Evolutionary conservation across 768 basidiomycete species (phyloP).

Genomic region (Gymnopilus dilepis): DNA sequence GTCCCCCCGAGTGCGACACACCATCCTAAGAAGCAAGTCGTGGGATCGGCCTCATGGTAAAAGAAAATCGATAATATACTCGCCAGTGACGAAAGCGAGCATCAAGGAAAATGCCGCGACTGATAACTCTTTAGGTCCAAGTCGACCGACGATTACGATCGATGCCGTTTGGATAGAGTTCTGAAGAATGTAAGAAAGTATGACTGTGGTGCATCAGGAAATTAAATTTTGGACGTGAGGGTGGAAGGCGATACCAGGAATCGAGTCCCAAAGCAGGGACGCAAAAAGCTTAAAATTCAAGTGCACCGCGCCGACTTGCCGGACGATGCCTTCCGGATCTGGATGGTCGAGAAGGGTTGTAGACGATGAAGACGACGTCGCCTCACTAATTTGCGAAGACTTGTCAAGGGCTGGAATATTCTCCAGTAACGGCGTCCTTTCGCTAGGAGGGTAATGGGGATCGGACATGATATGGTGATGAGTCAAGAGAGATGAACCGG

Average conservation of each 20-base stretch:
- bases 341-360: constrained; percentile 25
- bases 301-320: constrained; percentile 26
- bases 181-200: constrained; percentile 73
- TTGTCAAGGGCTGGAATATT: neutral
- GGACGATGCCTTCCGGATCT: constrained; percentile 34
- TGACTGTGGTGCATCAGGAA: constrained; percentile 44
- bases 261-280: constrained; percentile 59
- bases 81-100: constrained; percentile 80
- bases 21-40: constrained; percentile 60
- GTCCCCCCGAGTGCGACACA: constrained; percentile 80
- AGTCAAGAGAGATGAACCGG: constrained; percentile 15
- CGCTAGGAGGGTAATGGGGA: constrained; percentile 17
- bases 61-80: constrained; percentile 44
- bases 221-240: neutral
- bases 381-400: constrained; percentile 8
- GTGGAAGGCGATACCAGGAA: constrained; percentile 48
- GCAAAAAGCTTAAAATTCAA: constrained; percentile 44
- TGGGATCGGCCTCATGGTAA: constrained; percentile 53
- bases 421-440: constrained; percentile 25
- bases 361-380: constrained; percentile 25
- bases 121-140: constrained; percentile 73
- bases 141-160: constrained; percentile 65
- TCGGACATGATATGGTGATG: constrained; percentile 16
- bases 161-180: constrained; percentile 75
- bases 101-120: constrained; percentile 76